Evolutionary conservation across 2,329 filamentous ascomycete genomes (phyloP).

Genomic region (Fusarium sp.): DNA sequence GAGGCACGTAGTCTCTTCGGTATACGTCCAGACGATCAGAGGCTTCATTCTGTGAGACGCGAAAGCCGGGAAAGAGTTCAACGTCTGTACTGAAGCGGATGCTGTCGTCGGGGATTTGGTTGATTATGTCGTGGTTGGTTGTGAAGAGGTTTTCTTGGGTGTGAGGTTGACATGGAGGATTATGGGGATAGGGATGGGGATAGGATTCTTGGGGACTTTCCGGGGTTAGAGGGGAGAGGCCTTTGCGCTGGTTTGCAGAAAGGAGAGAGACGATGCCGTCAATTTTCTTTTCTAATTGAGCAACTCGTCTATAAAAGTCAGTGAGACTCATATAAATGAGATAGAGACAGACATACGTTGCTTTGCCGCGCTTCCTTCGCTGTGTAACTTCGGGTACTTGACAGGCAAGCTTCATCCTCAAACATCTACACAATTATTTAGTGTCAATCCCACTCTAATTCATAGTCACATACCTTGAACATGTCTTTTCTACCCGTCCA

Average conservation of each 20-base stretch:
- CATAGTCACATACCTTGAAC: constrained; percentile 43
- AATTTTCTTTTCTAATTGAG: constrained; percentile 55
- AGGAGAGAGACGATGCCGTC: constrained; percentile 56
- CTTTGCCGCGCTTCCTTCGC: constrained; percentile 53
- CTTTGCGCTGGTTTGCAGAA: constrained; percentile 48
- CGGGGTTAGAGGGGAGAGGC: constrained; percentile 41
- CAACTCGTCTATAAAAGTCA: constrained; percentile 49
- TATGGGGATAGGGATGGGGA: neutral
- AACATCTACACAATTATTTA: constrained; percentile 49
- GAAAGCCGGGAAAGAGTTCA: constrained; percentile 53
- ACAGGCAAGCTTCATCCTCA: constrained; percentile 52
- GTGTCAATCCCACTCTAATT: neutral
- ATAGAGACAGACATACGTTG: constrained; percentile 47
- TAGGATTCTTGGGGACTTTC: constrained; percentile 38
- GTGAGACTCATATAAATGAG: neutral
- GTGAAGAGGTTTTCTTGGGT: neutral
- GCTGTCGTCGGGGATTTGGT: neutral
- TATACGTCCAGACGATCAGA: constrained; percentile 51
- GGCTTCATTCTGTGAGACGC: constrained; percentile 51
- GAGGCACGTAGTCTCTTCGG: constrained; percentile 49
- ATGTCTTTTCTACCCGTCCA: constrained; percentile 35
- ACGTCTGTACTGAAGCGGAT: constrained; percentile 12
- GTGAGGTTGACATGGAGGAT: neutral
- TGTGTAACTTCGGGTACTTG: constrained; percentile 51
- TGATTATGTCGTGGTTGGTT: neutral